A percentile compares a stretch with the other conserved stretches of the same genome.
Evolutionary conservation across 164 flowering plant species (phyloP).

Genomic region (Umbellularia californica): DNA sequence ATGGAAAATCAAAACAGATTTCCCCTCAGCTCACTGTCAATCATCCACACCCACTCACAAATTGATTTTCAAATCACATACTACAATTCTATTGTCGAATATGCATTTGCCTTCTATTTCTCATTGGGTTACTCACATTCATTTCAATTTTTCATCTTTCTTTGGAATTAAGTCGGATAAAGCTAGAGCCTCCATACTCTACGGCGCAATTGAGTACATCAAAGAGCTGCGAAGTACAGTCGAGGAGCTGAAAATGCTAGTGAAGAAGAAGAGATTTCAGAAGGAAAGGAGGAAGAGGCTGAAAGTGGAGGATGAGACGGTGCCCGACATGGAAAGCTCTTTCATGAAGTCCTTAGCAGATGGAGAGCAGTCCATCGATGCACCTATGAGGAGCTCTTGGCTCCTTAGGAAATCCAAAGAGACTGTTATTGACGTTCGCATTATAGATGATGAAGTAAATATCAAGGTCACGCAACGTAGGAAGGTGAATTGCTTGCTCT

Average conservation of each 20-base stretch:
- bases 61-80: too few relatives aligned
- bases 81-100: too few relatives aligned
- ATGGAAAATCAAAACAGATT: too few relatives aligned
- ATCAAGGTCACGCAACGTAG: slow-evolving; percentile 80
- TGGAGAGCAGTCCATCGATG: slow-evolving; percentile 44
- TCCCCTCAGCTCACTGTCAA: too few relatives aligned
- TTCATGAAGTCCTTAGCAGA: slow-evolving; percentile 23
- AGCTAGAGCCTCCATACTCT: slow-evolving; percentile 88
- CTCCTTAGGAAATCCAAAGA: slow-evolving; percentile 85
- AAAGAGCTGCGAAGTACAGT: slow-evolving; percentile 73
- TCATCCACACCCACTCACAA: too few relatives aligned
- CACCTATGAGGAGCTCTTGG: slow-evolving; percentile 74
- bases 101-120: neutral
- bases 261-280: slow-evolving; percentile 64
- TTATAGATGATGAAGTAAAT: slow-evolving; percentile 87
- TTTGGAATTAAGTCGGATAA: slow-evolving; percentile 50
- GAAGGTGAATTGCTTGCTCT: slow-evolving; percentile 69
- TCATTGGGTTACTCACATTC: neutral
- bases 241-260: slow-evolving; percentile 61
- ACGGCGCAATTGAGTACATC: slow-evolving; percentile 85
- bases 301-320: slow-evolving; percentile 40
- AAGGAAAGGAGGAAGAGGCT: slow-evolving; percentile 50
- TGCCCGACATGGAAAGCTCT: slow-evolving; percentile 30
- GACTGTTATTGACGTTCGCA: slow-evolving; percentile 85
- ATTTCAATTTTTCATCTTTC: too few relatives aligned